Percentiles rank a stretch among this genome's conserved stretches.
Evolutionary conservation across 306 rosid species (phyloP).

Genomic region (Quercus bicolor): DNA sequence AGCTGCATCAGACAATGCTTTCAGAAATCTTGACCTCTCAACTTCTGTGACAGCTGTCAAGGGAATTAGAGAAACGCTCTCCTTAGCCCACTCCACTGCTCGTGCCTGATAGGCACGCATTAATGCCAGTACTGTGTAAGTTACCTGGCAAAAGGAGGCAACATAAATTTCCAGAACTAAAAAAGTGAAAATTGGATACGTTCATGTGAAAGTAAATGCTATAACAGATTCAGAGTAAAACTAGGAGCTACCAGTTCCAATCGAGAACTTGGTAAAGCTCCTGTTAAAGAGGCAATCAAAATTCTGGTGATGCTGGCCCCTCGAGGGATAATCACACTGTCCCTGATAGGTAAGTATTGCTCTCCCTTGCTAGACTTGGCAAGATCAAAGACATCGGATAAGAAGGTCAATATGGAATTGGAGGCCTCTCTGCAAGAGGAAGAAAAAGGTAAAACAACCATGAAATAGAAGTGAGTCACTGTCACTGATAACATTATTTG

Average conservation of each 20-base stretch:
- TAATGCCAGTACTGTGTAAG: constrained; percentile 70
- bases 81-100: constrained; percentile 88
- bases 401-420: constrained; percentile 89
- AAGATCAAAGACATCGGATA: constrained; percentile 85
- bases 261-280: constrained; percentile 93
- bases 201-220: background rate
- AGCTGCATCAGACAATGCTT: constrained; percentile 81
- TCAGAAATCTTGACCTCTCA: constrained; percentile 78
- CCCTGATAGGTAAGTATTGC: constrained; percentile 67
- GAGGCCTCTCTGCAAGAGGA: constrained; percentile 82
- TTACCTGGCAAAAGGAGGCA: constrained; percentile 51
- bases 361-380: constrained; percentile 53
- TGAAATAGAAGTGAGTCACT: background rate
- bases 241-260: constrained; percentile 65
- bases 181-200: background rate
- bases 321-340: constrained; percentile 73
- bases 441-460: constrained; percentile 20
- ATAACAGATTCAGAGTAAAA: constrained; percentile 1
- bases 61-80: constrained; percentile 69
- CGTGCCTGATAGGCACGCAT: constrained; percentile 64
- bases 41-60: constrained; percentile 77
- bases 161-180: constrained; percentile 15
- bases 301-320: constrained; percentile 69
- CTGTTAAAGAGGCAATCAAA: constrained; percentile 87
- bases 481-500: background rate